phyloP scores from a whole-genome alignment of 2,329 filamentous ascomycete genomes.

The Ploettnerulaceae sp. region DNA sequence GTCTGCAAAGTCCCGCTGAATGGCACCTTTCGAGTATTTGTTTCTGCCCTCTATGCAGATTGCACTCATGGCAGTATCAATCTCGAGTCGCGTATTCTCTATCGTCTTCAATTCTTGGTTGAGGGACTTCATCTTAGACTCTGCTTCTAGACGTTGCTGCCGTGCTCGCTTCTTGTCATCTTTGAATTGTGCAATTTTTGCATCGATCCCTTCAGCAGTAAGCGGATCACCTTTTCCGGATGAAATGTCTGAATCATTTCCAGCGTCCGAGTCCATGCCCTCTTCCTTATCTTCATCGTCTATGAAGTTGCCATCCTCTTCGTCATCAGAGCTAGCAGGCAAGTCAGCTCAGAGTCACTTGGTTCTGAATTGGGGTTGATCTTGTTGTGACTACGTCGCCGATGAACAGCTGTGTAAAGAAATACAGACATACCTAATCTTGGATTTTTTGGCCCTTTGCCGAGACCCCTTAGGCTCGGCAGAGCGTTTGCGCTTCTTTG shows the following conservation, averaged over 20 bases:
- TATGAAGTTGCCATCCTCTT: slow-evolving; percentile 32
- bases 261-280: slow-evolving; percentile 20
- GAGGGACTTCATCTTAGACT: slow-evolving; percentile 31
- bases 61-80: slow-evolving; percentile 4
- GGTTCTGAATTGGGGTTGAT: no score
- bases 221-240: slow-evolving; percentile 34
- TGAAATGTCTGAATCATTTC: slow-evolving; percentile 2
- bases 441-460: slow-evolving; percentile 21
- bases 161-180: slow-evolving; percentile 39
- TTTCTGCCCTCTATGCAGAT: slow-evolving; percentile 6
- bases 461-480: slow-evolving; percentile 15
- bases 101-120: neutral
- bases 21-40: neutral
- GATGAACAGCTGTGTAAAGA: neutral
- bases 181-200: slow-evolving; percentile 42
- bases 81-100: slow-evolving; percentile 1
- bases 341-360: no score
- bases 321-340: slow-evolving; percentile 21
- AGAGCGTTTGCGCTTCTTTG: slow-evolving; percentile 41
- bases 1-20: slow-evolving; percentile 6
- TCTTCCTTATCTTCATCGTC: slow-evolving; percentile 23
- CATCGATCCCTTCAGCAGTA: slow-evolving; percentile 37
- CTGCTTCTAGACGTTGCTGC: slow-evolving; percentile 28
- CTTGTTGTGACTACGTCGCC: no score
- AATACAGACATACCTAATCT: slow-evolving; percentile 3